These are phyloP conservation scores for Vaucheria bursata DNA, from an alignment of 352 stramenopile genomes.

Conservation along the genomic window DNA sequence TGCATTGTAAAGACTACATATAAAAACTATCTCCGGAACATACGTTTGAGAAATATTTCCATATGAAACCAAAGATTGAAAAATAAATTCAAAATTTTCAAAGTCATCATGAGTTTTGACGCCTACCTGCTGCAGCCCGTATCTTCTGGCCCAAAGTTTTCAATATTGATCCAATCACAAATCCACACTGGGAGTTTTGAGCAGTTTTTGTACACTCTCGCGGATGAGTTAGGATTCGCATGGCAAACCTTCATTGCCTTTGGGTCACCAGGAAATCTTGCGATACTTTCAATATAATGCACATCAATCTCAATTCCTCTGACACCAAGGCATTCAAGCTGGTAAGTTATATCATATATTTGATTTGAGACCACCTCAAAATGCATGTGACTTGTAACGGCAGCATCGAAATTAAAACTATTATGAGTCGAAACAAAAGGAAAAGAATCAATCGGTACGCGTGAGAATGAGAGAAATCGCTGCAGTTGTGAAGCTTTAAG, in stretches of 20 bases:
- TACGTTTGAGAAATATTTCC: background rate
- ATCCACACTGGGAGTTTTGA: background rate
- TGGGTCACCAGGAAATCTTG: background rate
- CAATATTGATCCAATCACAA: background rate
- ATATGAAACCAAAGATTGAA: background rate
- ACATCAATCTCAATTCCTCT: constrained; percentile 6
- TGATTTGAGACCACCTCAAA: constrained; percentile 2
- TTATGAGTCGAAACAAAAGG: background rate
- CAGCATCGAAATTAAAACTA: background rate
- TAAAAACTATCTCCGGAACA: background rate
- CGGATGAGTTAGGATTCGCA: background rate
- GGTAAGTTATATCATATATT: background rate
- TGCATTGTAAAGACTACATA: background rate
- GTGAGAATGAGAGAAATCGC: background rate
- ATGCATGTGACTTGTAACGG: background rate
- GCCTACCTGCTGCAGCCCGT: background rate
- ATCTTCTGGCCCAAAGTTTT: background rate
- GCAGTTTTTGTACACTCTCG: background rate
- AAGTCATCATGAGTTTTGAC: background rate
- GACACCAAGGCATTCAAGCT: background rate
- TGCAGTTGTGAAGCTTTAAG: background rate
- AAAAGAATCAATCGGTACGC: background rate
- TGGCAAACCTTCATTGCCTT: background rate
- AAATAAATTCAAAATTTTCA: background rate
- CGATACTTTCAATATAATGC: background rate